phyloP scores from a whole-genome alignment of 2,329 filamentous ascomycete species.

The Stachybotrys echinatus region DNA sequence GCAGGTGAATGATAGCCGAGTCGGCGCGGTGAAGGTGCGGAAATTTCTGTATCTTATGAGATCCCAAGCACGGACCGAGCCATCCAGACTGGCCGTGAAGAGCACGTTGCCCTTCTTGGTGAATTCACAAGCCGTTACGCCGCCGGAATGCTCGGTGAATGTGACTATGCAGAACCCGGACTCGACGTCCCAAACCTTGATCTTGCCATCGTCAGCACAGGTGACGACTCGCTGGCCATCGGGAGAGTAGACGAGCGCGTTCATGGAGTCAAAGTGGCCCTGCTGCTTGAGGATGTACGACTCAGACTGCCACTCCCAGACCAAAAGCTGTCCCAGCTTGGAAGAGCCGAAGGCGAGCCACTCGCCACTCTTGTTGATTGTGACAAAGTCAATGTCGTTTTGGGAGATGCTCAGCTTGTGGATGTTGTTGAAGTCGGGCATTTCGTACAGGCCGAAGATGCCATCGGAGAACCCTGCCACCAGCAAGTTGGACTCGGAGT shows the following conservation, averaged over 20 bases:
- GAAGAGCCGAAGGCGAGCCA: conserved; percentile 97
- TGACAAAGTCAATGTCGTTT: conserved; percentile 91
- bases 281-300: conserved; percentile 98
- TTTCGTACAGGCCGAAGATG: conserved; percentile 87
- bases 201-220: conserved; percentile 91
- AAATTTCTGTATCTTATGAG: conserved; percentile 95
- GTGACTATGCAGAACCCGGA: conserved; percentile 98
- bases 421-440: conserved; percentile 93
- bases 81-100: conserved; percentile 92
- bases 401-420: conserved; percentile 92
- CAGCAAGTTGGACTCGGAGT: conserved; percentile 81
- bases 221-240: conserved; percentile 92
- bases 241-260: conserved; percentile 85
- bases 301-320: conserved; percentile 99
- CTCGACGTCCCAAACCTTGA: conserved; percentile 96
- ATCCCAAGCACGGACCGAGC: conserved; percentile 93
- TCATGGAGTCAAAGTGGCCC: conserved; percentile 94
- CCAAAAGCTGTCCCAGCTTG: conserved; percentile 88
- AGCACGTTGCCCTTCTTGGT: conserved; percentile 92
- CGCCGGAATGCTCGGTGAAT: conserved; percentile 93
- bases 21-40: conserved; percentile 91
- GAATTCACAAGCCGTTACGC: conserved; percentile 91
- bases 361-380: conserved; percentile 89
- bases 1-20: conserved; percentile 84
- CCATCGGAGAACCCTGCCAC: conserved; percentile 95